Base-by-base conservation (phyloP, 2,329 filamentous ascomycete genomes). In the Aspergillus arachidicola region DNA sequence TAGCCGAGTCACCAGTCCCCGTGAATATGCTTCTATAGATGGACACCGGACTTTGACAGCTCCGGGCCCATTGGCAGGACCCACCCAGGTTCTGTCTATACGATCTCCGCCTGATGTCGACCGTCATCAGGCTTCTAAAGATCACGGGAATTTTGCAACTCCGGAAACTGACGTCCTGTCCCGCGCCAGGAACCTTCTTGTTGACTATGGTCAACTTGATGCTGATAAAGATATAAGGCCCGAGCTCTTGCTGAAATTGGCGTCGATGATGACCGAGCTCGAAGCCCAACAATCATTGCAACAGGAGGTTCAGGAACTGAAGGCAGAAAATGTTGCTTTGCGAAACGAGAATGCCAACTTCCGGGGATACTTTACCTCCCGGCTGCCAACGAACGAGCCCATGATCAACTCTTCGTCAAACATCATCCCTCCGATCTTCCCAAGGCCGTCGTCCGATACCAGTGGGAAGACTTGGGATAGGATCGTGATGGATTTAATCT, bases 401-500 rank as follows among this genome's bases (percentile, higher is more conserved):
- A 48, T 46, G 2, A 36, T 66, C 6, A 57, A 26, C 43, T 55
- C 65, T 16, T 63, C 59, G 16, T 30, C 59, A 19, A 61, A 62
- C 1, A 58, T 41, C 4, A 26, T 61, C 11, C 28, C 64, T 6
- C 53, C 57, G 4, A 59, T 23, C n/a, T 64, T 66, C 3, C 60
- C 64, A 50, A 60, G 59, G 21, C 64, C 68, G 3, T 43, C 60
- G 4, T 23, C 61, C 3, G 66, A 71, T 50, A 67, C 64, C 2
- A 62, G 54, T 41, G 69, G 64, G 6, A 68, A 66, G 41, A 66
- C 66, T 7, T 73, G 71, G 71, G 72, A 74, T 43, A 64, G 68
- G 19, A 72, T 73, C 43, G 66, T 69, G 6, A 57, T 67, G 51
- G 71, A 74, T 50, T 53, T 74, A 26, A 66, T 73, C 38, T 74